Evolutionary conservation across 2,329 filamentous ascomycete species (phyloP).

Genomic region (Tolypocladium amazonense): DNA sequence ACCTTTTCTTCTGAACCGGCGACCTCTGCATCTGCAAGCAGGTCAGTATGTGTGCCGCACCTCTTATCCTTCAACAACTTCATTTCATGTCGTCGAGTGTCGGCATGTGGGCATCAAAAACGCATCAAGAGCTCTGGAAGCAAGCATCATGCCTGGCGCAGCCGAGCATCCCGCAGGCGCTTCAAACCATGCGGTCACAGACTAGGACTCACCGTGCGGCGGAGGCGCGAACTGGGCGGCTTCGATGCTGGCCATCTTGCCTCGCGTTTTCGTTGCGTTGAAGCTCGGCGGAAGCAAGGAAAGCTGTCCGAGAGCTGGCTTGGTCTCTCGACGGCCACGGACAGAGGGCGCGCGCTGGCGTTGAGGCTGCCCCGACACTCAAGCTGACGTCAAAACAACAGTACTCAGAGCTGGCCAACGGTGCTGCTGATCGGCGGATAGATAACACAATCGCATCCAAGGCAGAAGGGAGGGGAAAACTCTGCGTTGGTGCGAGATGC

Average conservation of each 20-base stretch:
- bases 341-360: not conserved
- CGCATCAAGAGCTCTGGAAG: not conserved
- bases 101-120: not conserved
- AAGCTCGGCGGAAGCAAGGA: not conserved
- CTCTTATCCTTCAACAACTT: not conserved
- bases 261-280: not conserved
- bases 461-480: not conserved
- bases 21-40: constrained; percentile 1
- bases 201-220: not conserved
- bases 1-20: constrained; percentile 11
- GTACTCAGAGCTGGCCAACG: not conserved
- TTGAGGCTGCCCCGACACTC: not conserved
- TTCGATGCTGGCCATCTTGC: constrained; percentile 1
- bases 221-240: not conserved
- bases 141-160: not conserved
- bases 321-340: not conserved
- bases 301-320: not conserved
- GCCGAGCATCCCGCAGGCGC: no score
- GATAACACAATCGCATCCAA: not conserved
- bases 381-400: not conserved
- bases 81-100: not conserved
- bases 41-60: constrained; percentile 4
- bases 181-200: not conserved
- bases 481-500: not conserved
- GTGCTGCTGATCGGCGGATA: not conserved